Evolutionary conservation across 2,329 filamentous ascomycete species (phyloP), one percentile per base, ranked within the genome.

Genomic region (Pseudogymnoascus sp.): DNA sequence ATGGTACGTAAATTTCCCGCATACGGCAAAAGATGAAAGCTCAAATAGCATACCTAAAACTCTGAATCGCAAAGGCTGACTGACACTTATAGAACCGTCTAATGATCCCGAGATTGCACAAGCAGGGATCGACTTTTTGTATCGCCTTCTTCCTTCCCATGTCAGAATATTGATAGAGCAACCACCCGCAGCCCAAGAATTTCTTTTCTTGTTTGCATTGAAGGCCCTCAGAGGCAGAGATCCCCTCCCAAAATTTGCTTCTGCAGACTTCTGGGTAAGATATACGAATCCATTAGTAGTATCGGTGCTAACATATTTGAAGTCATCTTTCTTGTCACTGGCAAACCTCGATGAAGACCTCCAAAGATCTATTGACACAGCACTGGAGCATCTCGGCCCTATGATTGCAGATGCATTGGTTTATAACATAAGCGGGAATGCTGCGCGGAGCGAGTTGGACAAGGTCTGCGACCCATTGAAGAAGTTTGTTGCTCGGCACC

Each of bases 211-310:
- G 62, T 93, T 93, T 70, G 83, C 86, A 0, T 77, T 95, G 11
- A 82, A 84, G 68, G 86, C 90, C 6, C 76, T 96, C 5, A 82
- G 87, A 46, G 88, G 87, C 11, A 84, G 81, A 31, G 90, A 95
- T 64, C 86, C 89, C 0, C 77, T 96, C 8, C 89, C 90, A 0
- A 96, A 95, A 75, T 83, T 83, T 31, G 84, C 89, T 2, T 84
- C 90, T 1, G 84, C 87, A 7, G 85, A 89, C 28, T 90, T 96
- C 66, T 95, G 91, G 89, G 86, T 89, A 75, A 68, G 80, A 71
- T 61, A 64, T 37, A 18, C 8, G 23, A 34, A 61, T 36, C 25
- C 34, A 25, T 46, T 6, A 38, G 14, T 28, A 62, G 59, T 36
- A 38, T 10, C 18, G 11, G 3, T 25, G 64, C 67, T 66, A 62